Base-by-base conservation (phyloP, 75 land plant genomes). In the Pseudotsuga menziesii region DNA sequence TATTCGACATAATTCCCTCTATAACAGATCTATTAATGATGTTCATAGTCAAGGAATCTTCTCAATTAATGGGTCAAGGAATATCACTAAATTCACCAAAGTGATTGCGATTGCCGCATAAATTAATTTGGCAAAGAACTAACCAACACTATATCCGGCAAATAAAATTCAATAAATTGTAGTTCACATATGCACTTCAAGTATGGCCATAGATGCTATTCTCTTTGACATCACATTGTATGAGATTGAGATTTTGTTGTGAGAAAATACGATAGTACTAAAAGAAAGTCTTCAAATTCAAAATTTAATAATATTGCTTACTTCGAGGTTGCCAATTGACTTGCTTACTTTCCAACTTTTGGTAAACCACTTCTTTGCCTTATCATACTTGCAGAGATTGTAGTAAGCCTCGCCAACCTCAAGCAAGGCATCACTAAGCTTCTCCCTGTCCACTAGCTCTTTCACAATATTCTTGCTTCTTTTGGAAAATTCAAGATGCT, bases 401-500 rank as follows among this genome's bases (percentile, higher is more conserved):
- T 87, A 87, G 61, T 93, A 91, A 35, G 99, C 84, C 78, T 91
- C 95, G 54, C 94, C 99, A 67, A 97, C 82, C 22, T 71, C 80
- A 20, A 84, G 80, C 76, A 79, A 88, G 61, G 99, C 88, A 80
- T 97, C 99, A 82, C 94, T 77, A 29, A 89, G 71, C 84, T 97
- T 97, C 77, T 91, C 99, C 57, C 82, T 84, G 80, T 97, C 99
- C 67, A 89, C 89, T 54, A 97, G 91, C 61, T 83, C 88, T 73
- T 11, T 81, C 22, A 87, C 89, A 64, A 91, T 84, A 58, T 78
- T 83, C 80, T 91, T 93, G 83, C 84, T 84, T 76, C 79, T 83
- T 81, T 95, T 95, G 3, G 90, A 87, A 79, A 88, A 85, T 78
- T 83, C 89, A 73, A 61, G 81, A 79, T 88, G 89, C 99, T 97